phyloP scores from a whole-genome alignment of 768 basidiomycete genomes.

The Rossbeevera mucosa region DNA sequence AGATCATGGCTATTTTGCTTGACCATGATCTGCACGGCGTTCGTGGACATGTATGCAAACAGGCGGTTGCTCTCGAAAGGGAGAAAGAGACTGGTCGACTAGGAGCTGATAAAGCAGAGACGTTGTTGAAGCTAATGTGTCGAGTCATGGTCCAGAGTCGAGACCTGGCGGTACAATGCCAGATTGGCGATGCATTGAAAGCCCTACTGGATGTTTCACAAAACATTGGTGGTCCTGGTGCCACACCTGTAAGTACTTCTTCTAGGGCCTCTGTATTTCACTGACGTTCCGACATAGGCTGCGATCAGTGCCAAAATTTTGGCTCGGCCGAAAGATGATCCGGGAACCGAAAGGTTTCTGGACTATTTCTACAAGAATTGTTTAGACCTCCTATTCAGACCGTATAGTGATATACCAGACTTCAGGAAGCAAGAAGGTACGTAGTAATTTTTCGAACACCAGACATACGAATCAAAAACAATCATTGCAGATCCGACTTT shows the following conservation, averaged over 20 bases:
- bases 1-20: conserved; percentile 76
- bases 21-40: conserved; percentile 92
- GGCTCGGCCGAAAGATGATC: conserved; percentile 72
- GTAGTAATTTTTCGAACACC: background rate
- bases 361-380: conserved; percentile 92
- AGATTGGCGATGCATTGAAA: conserved; percentile 84
- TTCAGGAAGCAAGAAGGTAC: conserved; percentile 48
- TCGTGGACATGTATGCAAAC: conserved; percentile 78
- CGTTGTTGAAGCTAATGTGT: conserved; percentile 72
- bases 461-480: conserved; percentile 3
- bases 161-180: conserved; percentile 85
- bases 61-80: conserved; percentile 65
- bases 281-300: conserved; percentile 16
- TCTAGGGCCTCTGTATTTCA: background rate
- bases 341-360: conserved; percentile 82
- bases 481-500: conserved; percentile 44
- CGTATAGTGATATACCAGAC: conserved; percentile 70
- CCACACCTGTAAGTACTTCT: conserved; percentile 30
- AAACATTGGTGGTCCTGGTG: conserved; percentile 33
- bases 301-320: conserved; percentile 40
- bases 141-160: conserved; percentile 71
- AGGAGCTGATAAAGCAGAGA: conserved; percentile 62
- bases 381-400: conserved; percentile 72
- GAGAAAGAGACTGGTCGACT: conserved; percentile 54
- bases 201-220: conserved; percentile 76